Evolutionary conservation across 495 filamentous ascomycete genomes (phyloP), one percentile per base, ranked within the genome.

Genomic region (Penicillium goetzii): DNA sequence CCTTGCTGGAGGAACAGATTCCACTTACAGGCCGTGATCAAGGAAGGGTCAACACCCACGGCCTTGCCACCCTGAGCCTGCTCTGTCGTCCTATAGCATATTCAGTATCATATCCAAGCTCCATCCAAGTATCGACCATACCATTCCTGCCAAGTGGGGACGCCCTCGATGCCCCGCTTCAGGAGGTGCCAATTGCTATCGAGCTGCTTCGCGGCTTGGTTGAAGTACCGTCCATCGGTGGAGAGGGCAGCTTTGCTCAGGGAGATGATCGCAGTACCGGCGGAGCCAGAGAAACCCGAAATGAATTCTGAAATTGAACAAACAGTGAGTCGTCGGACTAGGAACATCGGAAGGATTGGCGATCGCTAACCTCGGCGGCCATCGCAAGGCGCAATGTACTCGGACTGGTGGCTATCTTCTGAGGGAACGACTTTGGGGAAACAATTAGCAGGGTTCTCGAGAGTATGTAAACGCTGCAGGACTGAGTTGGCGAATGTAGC

Each of bases 61-160:
- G 84, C 82, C 80, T 96, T 96, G 56, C 90, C 92, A 43, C 86
- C 91, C 57, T 90, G 87, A 26, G 92, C 85, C 74, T 97, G 89
- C 58, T 95, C 90, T 45, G 88, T 89, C 23, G 90, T 83, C 88
- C 88, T 90, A 66, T 38, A 54, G 36, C 38, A 30, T 26, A 21
- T 50, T 79, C 62, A 80, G 71, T 51, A 34, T 33, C 34, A 59
- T 26, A 32, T 56, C 38, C n/a, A 64, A 36, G n/a, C n/a, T 38
- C 34, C n/a, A 57, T 25, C 21, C 33, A 47, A n/a, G 19, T 50
- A 15, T 43, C 59, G 19, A 30, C 40, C 52, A 36, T 84, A 90
- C 96, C 96, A 99, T 76, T 99, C 96, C 74, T 97, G 92, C 92
- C 95, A 98, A 3, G 94, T 97, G 8, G 92, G 94, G 30, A 97